Evolutionary conservation across 345 rosid species (phyloP), one percentile per base, ranked within the genome.

Genomic region (Gossypioides kirkii): DNA sequence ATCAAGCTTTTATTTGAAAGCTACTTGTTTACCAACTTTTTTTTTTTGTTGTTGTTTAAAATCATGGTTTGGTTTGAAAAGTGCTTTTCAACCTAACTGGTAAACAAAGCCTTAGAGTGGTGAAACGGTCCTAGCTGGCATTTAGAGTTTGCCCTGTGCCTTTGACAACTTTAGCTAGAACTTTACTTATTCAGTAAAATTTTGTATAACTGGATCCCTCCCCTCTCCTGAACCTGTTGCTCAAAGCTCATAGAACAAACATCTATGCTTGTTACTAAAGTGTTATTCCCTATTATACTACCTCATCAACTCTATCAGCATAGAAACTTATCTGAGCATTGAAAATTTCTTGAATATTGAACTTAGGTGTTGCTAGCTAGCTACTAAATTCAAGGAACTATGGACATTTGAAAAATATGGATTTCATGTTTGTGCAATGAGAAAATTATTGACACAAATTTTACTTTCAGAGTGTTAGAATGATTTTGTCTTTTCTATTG

Each of bases 401-500:
- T 59, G 41, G 62, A 25, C 23, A 59, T 26, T 13, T 25, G 26
- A 50, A 10, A 36, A 55, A 55, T 41, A 20, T 55, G 49, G 26
- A 60, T 72, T 72, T 72, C 28, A 17, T 16, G 10, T 42, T 46
- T 38, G 26, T 72, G 12, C 41, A 10, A 2, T 45, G 8, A 56
- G 18, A 23, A 59, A 41, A 58, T 32, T 16, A 6, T 13, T 45
- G 50, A 13, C 54, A 56, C 66, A 71, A n/a, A 42, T 56, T 43
- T 13, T 23, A 43, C 65, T 52, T 42, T 42, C 22, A 20, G 42
- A 42, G 18, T 42, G 1, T 56, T 43, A 10, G 26, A 11, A 45
- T 58, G 55, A 72, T 69, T 59, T 43, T 41, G 55, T 45, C 38
- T 23, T 54, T 47, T 66, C 52, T 52, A 14, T 49, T 80, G 68